Conservation (phyloP, 495 filamentous ascomycete genomes). For the Aspergillus carlsbadensis region DNA sequence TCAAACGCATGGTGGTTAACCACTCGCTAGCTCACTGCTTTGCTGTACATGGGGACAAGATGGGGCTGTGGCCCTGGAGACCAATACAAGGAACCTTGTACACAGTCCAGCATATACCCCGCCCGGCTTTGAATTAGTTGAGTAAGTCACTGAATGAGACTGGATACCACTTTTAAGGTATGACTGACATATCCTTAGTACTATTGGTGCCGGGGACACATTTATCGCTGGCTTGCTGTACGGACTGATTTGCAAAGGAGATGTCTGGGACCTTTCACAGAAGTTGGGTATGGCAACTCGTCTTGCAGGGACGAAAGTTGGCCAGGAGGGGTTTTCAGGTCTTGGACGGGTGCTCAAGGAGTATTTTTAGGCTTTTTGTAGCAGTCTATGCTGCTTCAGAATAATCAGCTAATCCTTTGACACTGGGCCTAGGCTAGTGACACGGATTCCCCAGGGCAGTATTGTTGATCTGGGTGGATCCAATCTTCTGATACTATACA, state of each 20-base stretch:
- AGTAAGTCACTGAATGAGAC: conserved; percentile 42
- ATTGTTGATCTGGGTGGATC: not conserved
- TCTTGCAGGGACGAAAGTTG: conserved; percentile 66
- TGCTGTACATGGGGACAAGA: conserved; percentile 68
- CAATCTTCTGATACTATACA: too few relatives aligned
- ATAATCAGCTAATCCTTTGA: too few relatives aligned
- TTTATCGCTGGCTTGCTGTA: conserved; percentile 73
- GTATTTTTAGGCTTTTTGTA: not conserved
- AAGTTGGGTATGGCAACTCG: conserved; percentile 63
- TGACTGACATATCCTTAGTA: conserved; percentile 39
- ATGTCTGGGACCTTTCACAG: conserved; percentile 49
- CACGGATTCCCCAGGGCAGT: too few relatives aligned
- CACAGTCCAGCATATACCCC: conserved; percentile 47
- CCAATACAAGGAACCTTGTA: conserved; percentile 31
- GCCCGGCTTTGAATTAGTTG: conserved; percentile 48
- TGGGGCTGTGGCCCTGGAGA: conserved; percentile 54
- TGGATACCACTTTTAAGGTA: not conserved
- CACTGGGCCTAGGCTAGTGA: too few relatives aligned
- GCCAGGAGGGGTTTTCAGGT: conserved; percentile 62
- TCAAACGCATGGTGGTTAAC: not conserved
- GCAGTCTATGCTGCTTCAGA: not conserved
- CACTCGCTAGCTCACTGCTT: conserved; percentile 47
- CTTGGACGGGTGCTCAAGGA: conserved; percentile 36
- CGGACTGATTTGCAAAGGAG: conserved; percentile 48
- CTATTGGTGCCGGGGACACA: conserved; percentile 72